Evolutionary conservation across 495 filamentous ascomycete species (phyloP), one percentile per base, ranked within the genome.

Genomic region (Extremus antarcticus): DNA sequence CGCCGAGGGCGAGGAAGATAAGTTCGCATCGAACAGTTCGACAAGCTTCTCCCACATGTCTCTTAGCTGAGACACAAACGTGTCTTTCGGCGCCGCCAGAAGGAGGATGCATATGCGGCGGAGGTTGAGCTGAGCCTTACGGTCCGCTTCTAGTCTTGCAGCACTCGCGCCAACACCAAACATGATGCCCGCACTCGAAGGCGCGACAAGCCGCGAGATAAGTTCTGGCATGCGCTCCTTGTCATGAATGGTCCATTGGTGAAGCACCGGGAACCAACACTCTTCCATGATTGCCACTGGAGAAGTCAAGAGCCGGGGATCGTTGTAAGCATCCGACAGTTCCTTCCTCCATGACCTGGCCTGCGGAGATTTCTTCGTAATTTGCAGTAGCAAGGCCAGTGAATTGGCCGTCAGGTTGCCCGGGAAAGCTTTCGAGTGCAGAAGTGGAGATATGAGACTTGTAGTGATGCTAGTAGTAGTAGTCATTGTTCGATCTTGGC

Each of bases 81-180:
- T 82, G 61, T 99, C 91, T 25, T 75, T 68, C 8, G 76, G 78
- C 21, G 81, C 78, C 19, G 89, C 85, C 17, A 95, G 73, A 25
- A 95, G 69, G 23, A 96, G 72, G 21, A 86, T 71, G 20, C 88
- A 81, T 50, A 94, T 81, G 50, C 92, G 79, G 9, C 89, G 85
- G 13, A 99, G 80, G 65, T 90, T 95, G 35, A 95, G 79, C 64
- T 96, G 91, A 8, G 90, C 86, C 68, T 85, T 92, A 49, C 90
- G 85, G 68, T 99, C 92, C 9, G 92, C 89, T 71, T 99, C 92
- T 43, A 89, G 74, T 55, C 92, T 78, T n/a, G 92, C 92, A 21
- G 90, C 91, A 32, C 86, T 90, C 7, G 92, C 94, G 49, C 92
- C 92, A 3, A 99, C 92, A 21, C 92, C 92, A 58, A 99, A 99